Evolutionary conservation across 768 basidiomycete genomes (phyloP).

Genomic region (Trametes coccinea): DNA sequence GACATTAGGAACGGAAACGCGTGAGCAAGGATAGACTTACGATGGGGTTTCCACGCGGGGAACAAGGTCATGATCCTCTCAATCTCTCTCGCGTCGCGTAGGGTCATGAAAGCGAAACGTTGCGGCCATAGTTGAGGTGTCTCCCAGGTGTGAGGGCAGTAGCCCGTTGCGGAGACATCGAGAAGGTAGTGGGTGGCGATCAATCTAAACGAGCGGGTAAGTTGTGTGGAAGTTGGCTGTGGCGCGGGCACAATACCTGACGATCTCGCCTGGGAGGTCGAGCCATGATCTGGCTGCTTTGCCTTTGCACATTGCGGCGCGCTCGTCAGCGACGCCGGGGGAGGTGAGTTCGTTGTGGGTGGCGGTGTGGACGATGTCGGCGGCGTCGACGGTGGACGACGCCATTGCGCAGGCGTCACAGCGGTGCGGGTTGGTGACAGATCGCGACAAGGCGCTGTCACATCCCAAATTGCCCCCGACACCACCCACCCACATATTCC

Average conservation of each 20-base stretch:
- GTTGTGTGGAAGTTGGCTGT: conserved; percentile 23
- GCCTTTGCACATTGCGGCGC: conserved; percentile 47
- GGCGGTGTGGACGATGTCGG: conserved; percentile 16
- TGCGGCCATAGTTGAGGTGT: conserved; percentile 58
- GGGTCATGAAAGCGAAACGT: conserved; percentile 58
- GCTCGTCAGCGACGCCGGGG: not conserved
- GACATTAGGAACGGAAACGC: conserved; percentile 7
- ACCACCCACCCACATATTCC: conserved; percentile 20
- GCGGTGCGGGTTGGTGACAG: conserved; percentile 30
- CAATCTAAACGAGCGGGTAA: conserved; percentile 40
- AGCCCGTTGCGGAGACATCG: conserved; percentile 43
- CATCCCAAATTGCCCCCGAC: conserved; percentile 20
- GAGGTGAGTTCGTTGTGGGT: conserved; percentile 6
- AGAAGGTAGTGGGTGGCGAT: conserved; percentile 61
- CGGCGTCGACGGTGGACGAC: conserved; percentile 24
- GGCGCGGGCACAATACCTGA: conserved; percentile 43
- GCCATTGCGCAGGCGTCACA: conserved; percentile 31
- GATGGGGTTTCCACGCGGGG: conserved; percentile 57
- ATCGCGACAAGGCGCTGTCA: conserved; percentile 32
- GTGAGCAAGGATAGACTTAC: conserved; percentile 43
- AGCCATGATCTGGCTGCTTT: conserved; percentile 61
- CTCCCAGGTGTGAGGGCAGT: conserved; percentile 51
- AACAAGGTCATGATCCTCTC: conserved; percentile 66
- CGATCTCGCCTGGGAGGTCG: conserved; percentile 60
- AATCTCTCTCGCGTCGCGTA: conserved; percentile 62